Evolutionary conservation across 2,329 filamentous ascomycete species (phyloP), one percentile per base, ranked within the genome.

Genomic region (Botryosphaeria dothidea): DNA sequence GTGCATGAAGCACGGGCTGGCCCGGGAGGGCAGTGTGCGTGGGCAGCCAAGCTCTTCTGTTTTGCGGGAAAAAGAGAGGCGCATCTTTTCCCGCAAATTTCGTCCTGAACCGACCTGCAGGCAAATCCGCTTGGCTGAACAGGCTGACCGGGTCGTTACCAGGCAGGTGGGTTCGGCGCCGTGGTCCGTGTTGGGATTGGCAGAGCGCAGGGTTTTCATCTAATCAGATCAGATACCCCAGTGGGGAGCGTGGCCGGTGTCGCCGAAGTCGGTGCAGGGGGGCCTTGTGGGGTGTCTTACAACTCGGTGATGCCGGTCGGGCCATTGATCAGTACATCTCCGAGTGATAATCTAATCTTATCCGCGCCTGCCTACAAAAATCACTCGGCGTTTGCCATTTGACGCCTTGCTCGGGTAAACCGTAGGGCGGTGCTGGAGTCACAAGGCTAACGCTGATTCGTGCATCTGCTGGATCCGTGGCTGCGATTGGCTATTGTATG

Each of bases 151-250:
- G 34, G 51, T 56, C 51, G 51, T 56, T 60, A 60, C 41, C 56
- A 27, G 15, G 27, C 9, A 4, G 56, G 5, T 31, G 56, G 41
- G 56, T 46, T 45, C 56, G 43, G 27, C 25, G 41, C 56, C 38
- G 38, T 17, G 25, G 27, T 60, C n/a, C 56, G 38, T 31, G 25
- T 46, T 31, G 56, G 5, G 56, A 25, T 25, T 8, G 45, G 8
- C 8, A 48, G 54, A 58, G 46, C 46, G 13, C 23, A 27, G 54
- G 36, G 38, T n/a, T 29, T 15, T 11, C 54, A 58, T 58, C 38
- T 58, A 45, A 58, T 58, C 54, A 43, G 54, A 58, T 58, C 25
- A 58, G 54, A 58, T 58, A 23, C 45, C 19, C 7, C 19, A 13
- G 45, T 56, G 21, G 34, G 13, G 4, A n/a, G 13, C 15, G 7